Evolutionary conservation across 352 stramenopile species (phyloP), one percentile per base, ranked within the genome.

Genomic region (Globisporangium nodosum): DNA sequence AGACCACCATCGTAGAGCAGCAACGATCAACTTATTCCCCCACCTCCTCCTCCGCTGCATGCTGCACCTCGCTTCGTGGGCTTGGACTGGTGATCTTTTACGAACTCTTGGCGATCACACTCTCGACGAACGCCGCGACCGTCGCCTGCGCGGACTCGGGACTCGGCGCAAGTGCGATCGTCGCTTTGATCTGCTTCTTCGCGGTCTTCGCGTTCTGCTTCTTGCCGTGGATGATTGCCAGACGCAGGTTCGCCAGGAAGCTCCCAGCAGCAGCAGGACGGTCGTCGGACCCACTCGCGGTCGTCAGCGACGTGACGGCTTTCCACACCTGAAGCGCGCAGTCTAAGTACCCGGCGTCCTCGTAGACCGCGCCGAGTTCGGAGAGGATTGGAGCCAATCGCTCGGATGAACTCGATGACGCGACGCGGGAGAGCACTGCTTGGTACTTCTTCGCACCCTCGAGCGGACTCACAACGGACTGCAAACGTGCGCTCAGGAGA

Each of bases 261-360:
- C 54, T 49, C 1, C 60, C 45, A 11, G 52, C 8, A 24, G 66
- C 61, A 49, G 31, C 9, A 18, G 69, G 46, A 7, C 58, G 21
- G 20, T 46, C 40, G 13, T 20, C 11, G 6, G 30, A 43, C 7
- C 47, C 52, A 0, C 27, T 46, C 1, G 18, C 3, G 18, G 52
- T 24, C 15, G 42, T 50, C 52, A 66, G 15, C 20, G 15, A 43
- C 8, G 56, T 43, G 21, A 90, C 60, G 27, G 74, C 70, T 57
- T 86, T 87, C 82, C 82, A 92, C 57, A 87, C 66, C 21, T 76
- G 81, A 39, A 88, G 72, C 5, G 82, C 82, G 24, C 65, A 62
- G 48, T 92, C 74, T 30, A 76, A 58, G 3, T 65, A 56, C 2
- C 72, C 61, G 9, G 68, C 24, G 37, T 76, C 67, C 58, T 92